Evolutionary conservation across 176 grass and related monocot genomes (phyloP).

Genomic region (Thalia dealbata): DNA sequence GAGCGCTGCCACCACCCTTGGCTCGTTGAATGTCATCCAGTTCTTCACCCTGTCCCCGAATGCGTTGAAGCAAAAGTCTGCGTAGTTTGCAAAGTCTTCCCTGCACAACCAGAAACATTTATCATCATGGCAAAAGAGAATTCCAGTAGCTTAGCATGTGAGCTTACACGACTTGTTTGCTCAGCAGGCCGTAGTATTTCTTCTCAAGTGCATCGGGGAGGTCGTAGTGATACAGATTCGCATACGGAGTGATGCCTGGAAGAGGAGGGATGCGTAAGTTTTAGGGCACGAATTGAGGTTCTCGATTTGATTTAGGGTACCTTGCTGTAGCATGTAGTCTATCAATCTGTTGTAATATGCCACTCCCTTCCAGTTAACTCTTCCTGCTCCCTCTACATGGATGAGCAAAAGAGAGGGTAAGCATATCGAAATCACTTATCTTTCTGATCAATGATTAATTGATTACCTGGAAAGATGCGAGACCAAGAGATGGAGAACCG

Average conservation of each 20-base stretch:
- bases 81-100: constrained; percentile 53
- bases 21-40: constrained; percentile 95
- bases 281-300: not conserved
- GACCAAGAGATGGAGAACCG: constrained; percentile 10
- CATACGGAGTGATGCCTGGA: constrained; percentile 62
- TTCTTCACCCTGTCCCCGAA: constrained; percentile 82
- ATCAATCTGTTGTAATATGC: constrained; percentile 83
- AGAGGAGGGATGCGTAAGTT: not conserved
- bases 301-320: constrained; percentile 16
- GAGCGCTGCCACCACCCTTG: constrained; percentile 59
- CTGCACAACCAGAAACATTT: constrained; percentile 18
- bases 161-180: constrained; percentile 66
- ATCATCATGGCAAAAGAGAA: too few species aligned
- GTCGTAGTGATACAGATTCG: constrained; percentile 95
- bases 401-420: not conserved
- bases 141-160: not conserved
- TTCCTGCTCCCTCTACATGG: constrained; percentile 48
- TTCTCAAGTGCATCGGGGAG: constrained; percentile 72
- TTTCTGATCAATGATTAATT: too few species aligned
- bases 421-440: not conserved
- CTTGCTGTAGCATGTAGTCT: constrained; percentile 65
- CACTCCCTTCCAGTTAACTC: constrained; percentile 72
- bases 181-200: constrained; percentile 70
- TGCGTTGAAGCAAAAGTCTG: constrained; percentile 72
- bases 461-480: constrained; percentile 2